Conservation (phyloP, 805 yeast species). For the Candida nanaspora region DNA sequence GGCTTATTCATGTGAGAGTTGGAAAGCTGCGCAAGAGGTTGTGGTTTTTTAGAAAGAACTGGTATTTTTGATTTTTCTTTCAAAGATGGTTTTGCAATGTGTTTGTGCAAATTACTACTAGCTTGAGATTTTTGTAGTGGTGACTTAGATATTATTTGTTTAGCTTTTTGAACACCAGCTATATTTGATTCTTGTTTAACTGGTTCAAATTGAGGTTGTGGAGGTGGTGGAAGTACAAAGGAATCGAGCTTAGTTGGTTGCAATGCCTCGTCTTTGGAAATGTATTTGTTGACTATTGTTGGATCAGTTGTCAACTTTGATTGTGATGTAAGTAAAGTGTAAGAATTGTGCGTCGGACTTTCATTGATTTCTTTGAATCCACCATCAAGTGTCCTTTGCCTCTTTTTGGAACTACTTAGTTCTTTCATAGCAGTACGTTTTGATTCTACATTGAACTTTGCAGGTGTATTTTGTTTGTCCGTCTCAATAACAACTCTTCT, state of each 20-base stretch:
- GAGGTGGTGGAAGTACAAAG: background rate
- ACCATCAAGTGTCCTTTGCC: slow-evolving; percentile 17
- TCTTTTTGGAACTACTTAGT: slow-evolving; percentile 24
- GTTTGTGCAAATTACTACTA: slow-evolving; percentile 1
- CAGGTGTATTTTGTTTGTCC: background rate
- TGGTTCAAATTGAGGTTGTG: background rate
- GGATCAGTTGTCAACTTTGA: background rate
- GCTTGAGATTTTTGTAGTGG: slow-evolving; percentile 9
- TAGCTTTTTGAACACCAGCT: no score
- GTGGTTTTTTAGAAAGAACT: background rate
- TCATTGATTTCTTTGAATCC: slow-evolving; percentile 20
- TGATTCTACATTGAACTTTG: background rate
- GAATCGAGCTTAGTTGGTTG: background rate
- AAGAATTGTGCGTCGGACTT: slow-evolving; percentile 20
- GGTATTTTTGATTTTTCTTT: background rate
- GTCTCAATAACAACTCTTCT: background rate
- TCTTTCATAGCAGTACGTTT: slow-evolving; percentile 15
- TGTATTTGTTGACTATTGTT: background rate
- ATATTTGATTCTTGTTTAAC: background rate
- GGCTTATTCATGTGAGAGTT: no score
- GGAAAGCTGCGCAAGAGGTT: no score
- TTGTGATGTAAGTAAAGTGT: background rate
- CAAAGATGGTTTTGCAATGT: background rate
- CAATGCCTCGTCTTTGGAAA: background rate
- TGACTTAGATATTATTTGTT: slow-evolving; percentile 5